Evolutionary conservation across 2,329 filamentous ascomycete species (phyloP).

Genomic region (Ilyonectria mors-panacis): DNA sequence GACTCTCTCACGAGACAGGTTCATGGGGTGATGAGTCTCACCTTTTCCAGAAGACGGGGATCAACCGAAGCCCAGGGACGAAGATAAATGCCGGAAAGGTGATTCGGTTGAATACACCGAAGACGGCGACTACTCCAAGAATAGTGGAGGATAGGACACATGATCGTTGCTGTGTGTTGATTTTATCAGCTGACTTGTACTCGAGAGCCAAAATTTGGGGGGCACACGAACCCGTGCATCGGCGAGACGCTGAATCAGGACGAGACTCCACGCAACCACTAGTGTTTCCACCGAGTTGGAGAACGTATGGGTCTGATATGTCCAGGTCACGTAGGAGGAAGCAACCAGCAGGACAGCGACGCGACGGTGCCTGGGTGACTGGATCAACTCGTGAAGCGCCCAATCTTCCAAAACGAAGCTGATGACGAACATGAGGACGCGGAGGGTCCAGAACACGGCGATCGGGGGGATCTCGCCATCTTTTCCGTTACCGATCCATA

Average conservation of each 20-base stretch:
- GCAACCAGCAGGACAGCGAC: conserved; percentile 87
- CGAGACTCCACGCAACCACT: conserved; percentile 92
- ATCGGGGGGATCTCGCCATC: conserved; percentile 85
- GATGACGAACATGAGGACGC: conserved; percentile 91
- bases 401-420: conserved; percentile 98
- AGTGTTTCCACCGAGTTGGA: conserved; percentile 98
- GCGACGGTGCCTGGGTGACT: conserved; percentile 78
- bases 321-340: conserved; percentile 99
- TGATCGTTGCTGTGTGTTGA: conserved; percentile 73
- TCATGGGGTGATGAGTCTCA: conserved; percentile 60
- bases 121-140: conserved; percentile 85
- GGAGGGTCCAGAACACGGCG: conserved; percentile 89
- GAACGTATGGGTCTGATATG: conserved; percentile 97
- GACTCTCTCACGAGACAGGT: conserved; percentile 27
- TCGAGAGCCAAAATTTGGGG: conserved; percentile 12
- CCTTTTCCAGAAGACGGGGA: conserved; percentile 89
- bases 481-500: conserved; percentile 87
- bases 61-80: conserved; percentile 84
- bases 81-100: conserved; percentile 95
- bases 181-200: conserved; percentile 45
- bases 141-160: conserved; percentile 82
- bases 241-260: conserved; percentile 89
- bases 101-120: conserved; percentile 95
- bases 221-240: conserved; percentile 77
- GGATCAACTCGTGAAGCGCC: conserved; percentile 93